A percentile compares a stretch with the other conserved stretches of the same genome.
These are phyloP conservation scores for Colletotrichum melonis DNA, from an alignment of 2,329 filamentous ascomycete genomes.

Conservation along the genomic window DNA sequence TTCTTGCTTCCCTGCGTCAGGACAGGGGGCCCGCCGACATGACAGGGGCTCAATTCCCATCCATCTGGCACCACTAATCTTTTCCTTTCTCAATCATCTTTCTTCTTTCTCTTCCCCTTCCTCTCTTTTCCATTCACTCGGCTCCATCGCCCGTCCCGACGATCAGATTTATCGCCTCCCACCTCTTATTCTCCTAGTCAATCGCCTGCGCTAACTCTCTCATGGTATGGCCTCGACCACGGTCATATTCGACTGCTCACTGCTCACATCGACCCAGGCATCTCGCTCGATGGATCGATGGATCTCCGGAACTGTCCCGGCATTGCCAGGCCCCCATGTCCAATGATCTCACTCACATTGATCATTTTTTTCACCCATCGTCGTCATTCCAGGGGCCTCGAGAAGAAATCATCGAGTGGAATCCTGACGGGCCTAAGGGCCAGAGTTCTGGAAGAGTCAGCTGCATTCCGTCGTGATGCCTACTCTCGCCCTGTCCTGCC, in stretches of 20 bases:
- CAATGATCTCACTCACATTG: background rate
- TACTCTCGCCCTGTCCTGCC: slow-evolving; percentile 9
- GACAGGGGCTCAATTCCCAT: slow-evolving; percentile 32
- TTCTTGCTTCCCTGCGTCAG: slow-evolving; percentile 2
- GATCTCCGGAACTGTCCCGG: slow-evolving; percentile 12
- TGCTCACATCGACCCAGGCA: slow-evolving; percentile 1
- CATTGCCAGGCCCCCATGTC: background rate
- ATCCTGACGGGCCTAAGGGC: background rate
- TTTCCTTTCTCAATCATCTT: slow-evolving; percentile 14
- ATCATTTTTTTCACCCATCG: background rate
- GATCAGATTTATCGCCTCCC: background rate
- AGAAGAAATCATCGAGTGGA: background rate
- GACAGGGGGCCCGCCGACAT: background rate
- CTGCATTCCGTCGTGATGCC: slow-evolving; percentile 16
- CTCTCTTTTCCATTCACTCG: background rate
- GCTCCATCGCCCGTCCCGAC: background rate
- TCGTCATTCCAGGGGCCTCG: slow-evolving; percentile 19
- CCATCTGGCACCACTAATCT: slow-evolving; percentile 18
- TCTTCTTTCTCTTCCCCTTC: slow-evolving; percentile 13
- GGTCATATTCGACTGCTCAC: slow-evolving; percentile 14
- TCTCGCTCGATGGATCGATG: slow-evolving; percentile 1
- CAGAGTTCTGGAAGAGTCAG: slow-evolving; percentile 28
- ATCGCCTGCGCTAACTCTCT: background rate
- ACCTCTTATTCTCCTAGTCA: background rate
- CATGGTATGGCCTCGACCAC: background rate